A percentile compares a stretch with the other conserved stretches of the same genome.
phyloP scores from a whole-genome alignment of 306 rosid species.

The Cercis canadensis region DNA sequence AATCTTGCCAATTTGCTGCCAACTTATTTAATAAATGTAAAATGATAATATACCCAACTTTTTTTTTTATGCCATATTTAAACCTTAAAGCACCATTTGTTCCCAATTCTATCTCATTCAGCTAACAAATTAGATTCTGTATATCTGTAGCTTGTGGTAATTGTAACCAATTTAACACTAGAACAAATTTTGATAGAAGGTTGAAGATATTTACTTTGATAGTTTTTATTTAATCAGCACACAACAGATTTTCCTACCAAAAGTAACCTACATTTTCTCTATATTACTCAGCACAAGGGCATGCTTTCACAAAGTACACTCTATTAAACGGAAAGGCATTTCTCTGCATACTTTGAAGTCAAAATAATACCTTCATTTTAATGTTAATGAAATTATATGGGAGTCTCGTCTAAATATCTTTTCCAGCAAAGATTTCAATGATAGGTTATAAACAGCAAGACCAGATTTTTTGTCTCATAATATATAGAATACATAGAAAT shows the following conservation, averaged over 20 bases:
- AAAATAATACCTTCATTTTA: conserved; percentile 7
- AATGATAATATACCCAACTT: too few species aligned
- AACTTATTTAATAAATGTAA: neutral
- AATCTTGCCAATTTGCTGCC: neutral
- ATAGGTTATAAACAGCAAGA: conserved; percentile 3
- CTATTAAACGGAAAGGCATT: too few species aligned
- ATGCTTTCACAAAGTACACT: conserved; percentile 8
- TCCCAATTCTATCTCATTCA: too few species aligned
- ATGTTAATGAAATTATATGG: conserved; percentile 3
- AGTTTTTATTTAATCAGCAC: conserved; percentile 7
- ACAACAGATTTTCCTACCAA: conserved; percentile 12
- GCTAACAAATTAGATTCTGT: neutral
- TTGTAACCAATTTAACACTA: too few species aligned
- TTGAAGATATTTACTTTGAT: neutral
- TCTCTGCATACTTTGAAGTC: conserved; percentile 6
- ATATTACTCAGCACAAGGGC: conserved; percentile 3
- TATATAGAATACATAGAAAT: conserved; percentile 10
- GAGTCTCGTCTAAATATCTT: neutral
- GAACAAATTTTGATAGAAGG: conserved; percentile 18
- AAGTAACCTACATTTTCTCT: neutral
- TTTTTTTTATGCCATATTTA: neutral
- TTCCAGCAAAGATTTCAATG: neutral
- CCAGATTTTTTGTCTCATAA: conserved; percentile 20
- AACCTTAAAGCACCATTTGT: neutral
- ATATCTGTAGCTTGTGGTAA: conserved; percentile 29